A percentile compares a stretch with the other conserved stretches of the same genome.
These are phyloP conservation scores for Torulaspora franciscae DNA, from an alignment of 805 yeast genomes.

Conservation along the genomic window DNA sequence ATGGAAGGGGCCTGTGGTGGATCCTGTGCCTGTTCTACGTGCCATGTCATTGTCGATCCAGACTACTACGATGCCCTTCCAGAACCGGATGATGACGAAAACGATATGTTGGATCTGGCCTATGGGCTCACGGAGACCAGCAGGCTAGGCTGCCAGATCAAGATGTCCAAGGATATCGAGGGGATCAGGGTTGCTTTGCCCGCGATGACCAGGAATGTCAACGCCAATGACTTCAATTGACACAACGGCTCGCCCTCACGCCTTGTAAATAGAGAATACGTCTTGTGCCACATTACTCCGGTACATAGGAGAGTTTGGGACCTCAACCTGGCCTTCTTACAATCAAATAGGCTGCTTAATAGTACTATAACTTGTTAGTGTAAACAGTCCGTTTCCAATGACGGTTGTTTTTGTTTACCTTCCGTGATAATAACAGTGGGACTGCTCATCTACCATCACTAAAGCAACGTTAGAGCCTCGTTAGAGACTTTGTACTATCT, in stretches of 20 bases:
- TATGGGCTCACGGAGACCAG: conserved; percentile 97
- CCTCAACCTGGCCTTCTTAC: background rate
- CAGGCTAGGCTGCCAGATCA: conserved; percentile 89
- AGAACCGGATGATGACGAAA: conserved; percentile 96
- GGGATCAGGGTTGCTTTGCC: conserved; percentile 94
- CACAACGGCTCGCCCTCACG: background rate
- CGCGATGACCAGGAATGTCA: conserved; percentile 93
- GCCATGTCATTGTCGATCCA: conserved; percentile 95
- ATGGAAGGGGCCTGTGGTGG: conserved; percentile 99
- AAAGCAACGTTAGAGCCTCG: background rate
- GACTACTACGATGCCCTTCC: conserved; percentile 85
- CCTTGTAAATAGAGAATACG: conserved; percentile 3
- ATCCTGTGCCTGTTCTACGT: conserved; percentile 97
- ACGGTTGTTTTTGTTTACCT: conserved; percentile 9
- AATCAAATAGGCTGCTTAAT: background rate
- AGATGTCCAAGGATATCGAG: conserved; percentile 83
- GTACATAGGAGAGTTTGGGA: background rate
- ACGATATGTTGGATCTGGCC: conserved; percentile 96
- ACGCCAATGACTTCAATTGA: conserved; percentile 66
- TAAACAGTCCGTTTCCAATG: conserved; percentile 2
- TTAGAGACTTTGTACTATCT: background rate
- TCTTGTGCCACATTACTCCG: background rate
- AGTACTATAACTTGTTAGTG: background rate
- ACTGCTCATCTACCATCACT: background rate
- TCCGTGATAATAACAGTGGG: background rate